phyloP scores from a whole-genome alignment of 2,329 filamentous ascomycete genomes.

The Penicillium capsulatum region DNA sequence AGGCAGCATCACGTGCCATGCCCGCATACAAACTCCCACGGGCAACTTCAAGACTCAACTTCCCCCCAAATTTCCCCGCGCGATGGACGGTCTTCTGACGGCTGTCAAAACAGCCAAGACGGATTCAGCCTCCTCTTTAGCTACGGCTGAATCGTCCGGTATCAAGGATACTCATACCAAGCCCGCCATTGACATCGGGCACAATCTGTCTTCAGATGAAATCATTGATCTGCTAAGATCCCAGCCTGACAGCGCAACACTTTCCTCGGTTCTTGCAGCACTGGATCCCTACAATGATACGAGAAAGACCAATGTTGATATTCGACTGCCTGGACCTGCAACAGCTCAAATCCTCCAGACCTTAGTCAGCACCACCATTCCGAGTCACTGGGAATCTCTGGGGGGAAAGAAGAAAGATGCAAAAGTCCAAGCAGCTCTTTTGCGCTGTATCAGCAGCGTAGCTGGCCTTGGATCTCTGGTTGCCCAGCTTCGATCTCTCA shows the following conservation, averaged over 20 bases:
- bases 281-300: slow-evolving; percentile 35
- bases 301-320: slow-evolving; percentile 45
- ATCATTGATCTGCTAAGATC: slow-evolving; percentile 39
- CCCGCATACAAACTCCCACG: slow-evolving; percentile 22
- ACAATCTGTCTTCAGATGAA: slow-evolving; percentile 27
- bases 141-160: slow-evolving; percentile 9
- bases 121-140: slow-evolving; percentile 17
- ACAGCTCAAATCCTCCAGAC: slow-evolving; percentile 71
- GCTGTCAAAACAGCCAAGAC: slow-evolving; percentile 37
- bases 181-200: slow-evolving; percentile 13
- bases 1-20: slow-evolving; percentile 26
- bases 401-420: slow-evolving; percentile 13
- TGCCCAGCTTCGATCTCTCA: slow-evolving; percentile 61
- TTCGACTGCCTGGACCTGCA: slow-evolving; percentile 61
- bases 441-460: slow-evolving; percentile 66
- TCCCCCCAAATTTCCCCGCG: slow-evolving; percentile 16
- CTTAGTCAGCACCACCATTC: slow-evolving; percentile 68
- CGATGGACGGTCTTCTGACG: slow-evolving; percentile 40
- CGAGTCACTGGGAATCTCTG: slow-evolving; percentile 74
- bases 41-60: slow-evolving; percentile 15
- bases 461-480: slow-evolving; percentile 74
- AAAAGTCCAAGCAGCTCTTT: slow-evolving; percentile 44
- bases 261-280: slow-evolving; percentile 30
- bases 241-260: slow-evolving; percentile 34
- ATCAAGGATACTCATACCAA: slow-evolving; percentile 10